Percentiles rank a stretch among this genome's conserved stretches.
These are phyloP conservation scores for Anthoceros angustus DNA, from an alignment of 225 moss, liverwort and hornwort species.

Conservation along the genomic window DNA sequence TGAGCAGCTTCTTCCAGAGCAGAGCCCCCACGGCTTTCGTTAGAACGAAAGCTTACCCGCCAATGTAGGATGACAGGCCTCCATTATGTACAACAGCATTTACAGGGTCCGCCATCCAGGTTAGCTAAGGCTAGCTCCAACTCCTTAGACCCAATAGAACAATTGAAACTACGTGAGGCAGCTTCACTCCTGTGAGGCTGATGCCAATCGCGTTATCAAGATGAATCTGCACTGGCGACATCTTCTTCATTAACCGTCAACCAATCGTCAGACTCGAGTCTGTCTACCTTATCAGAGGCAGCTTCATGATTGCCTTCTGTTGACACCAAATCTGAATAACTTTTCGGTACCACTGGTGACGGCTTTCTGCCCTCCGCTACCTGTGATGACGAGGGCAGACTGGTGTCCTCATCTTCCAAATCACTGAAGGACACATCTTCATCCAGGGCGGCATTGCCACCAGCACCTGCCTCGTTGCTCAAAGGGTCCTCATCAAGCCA, in stretches of 20 bases:
- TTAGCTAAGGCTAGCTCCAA: neutral
- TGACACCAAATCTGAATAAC: slow-evolving; percentile 20
- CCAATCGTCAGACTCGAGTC: slow-evolving; percentile 59
- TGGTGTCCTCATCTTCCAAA: slow-evolving; percentile 55
- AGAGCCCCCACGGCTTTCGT: neutral
- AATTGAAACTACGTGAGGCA: neutral
- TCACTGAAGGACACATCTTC: slow-evolving; percentile 99
- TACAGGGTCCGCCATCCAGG: neutral
- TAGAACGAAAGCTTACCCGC: neutral
- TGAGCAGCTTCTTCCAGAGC: neutral
- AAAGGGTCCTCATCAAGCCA: slow-evolving; percentile 50
- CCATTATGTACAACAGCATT: neutral
- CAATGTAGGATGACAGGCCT: neutral
- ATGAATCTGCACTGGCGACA: slow-evolving; percentile 54
- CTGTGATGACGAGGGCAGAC: slow-evolving; percentile 4
- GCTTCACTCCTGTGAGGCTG: neutral
- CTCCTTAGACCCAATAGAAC: neutral
- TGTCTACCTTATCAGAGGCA: slow-evolving; percentile 42
- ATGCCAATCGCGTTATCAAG: slow-evolving; percentile 16
- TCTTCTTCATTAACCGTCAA: slow-evolving; percentile 81
- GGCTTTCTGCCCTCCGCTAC: slow-evolving; percentile 13
- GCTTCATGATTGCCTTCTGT: slow-evolving; percentile 19
- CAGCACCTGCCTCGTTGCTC: slow-evolving; percentile 13
- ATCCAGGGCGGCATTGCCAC: slow-evolving; percentile 26
- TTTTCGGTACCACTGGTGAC: slow-evolving; percentile 10